Evolutionary conservation across 805 yeast species (phyloP), one percentile per base, ranked within the genome.

Genomic region (Candida pseudoglaebosa): DNA sequence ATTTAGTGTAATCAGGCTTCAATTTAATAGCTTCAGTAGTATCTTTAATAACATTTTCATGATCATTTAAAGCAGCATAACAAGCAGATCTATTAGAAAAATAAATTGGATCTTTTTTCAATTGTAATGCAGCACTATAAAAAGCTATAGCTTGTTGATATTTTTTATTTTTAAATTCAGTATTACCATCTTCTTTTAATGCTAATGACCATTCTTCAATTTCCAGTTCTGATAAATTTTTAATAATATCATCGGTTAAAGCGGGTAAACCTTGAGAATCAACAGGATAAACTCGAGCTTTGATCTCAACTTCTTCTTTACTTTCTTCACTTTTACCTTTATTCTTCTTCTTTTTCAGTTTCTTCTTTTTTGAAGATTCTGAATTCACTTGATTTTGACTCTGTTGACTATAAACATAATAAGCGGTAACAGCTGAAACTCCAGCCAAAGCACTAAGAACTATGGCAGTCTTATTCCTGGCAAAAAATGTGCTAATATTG

Each of bases 71-170:
- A 6, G 95, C 87, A 37, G 90, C 84, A 66, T 85, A 85, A 65
- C 96, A 91, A 13, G 99, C 99, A 20, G 98, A 89, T 65, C 97
- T 81, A 72, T 93, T 93, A 45, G 97, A 88, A 68, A 82, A 91
- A 67, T 77, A 93, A 24, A 90, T 84, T 4, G 97, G 89, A 62
- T 93, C 97, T 49, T 73, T 64, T 57, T 83, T 82, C 56, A 87
- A 71, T 39, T 71, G 58, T 49, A 93, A 70, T 8, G 99, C 98
- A 41, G 76, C 78, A 31, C 86, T 61, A 70, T 93, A 93, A 61
- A 73, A 82, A 32, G 75, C 78, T 53, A 89, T 77, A 32, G 98
- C 98, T n/a, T 73, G 72, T 39, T 78, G 73, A 56, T 73, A 85
- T 38, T 83, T 70, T 64, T 85, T 83, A 41, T 54, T 54, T 61